These are phyloP conservation scores for Aspergillus nanangensis DNA, from an alignment of 495 filamentous ascomycete genomes.

Conservation along the genomic window DNA sequence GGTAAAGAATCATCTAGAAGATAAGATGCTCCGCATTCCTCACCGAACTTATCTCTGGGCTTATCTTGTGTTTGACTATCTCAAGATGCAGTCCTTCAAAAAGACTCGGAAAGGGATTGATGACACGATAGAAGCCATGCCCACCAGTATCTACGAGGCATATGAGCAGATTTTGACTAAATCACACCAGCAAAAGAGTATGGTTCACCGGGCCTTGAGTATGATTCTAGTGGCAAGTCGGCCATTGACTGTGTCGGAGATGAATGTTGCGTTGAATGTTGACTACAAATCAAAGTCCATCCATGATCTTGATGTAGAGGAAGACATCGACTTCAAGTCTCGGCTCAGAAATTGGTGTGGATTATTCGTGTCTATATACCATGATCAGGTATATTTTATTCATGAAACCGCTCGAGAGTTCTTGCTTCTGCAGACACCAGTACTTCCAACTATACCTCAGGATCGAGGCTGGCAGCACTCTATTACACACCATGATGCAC, in stretches of 20 bases:
- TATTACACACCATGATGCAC: slow-evolving; percentile 13
- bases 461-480: slow-evolving; percentile 16
- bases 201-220: slow-evolving; percentile 26
- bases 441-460: background rate
- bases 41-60: slow-evolving; percentile 45
- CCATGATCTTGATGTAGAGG: slow-evolving; percentile 17
- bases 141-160: slow-evolving; percentile 28
- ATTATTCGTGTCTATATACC: slow-evolving; percentile 29
- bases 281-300: slow-evolving; percentile 13
- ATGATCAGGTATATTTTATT: slow-evolving; percentile 31
- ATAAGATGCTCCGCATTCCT: slow-evolving; percentile 12
- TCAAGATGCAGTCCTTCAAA: slow-evolving; percentile 13
- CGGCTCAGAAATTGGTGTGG: slow-evolving; percentile 31
- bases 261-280: slow-evolving; percentile 33
- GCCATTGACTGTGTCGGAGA: slow-evolving; percentile 35
- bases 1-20: slow-evolving; percentile 12
- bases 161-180: slow-evolving; percentile 37
- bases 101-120: slow-evolving; percentile 19
- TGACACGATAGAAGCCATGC: slow-evolving; percentile 18
- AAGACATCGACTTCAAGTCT: slow-evolving; percentile 19
- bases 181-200: slow-evolving; percentile 9
- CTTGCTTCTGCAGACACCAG: slow-evolving; percentile 13
- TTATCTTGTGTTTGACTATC: slow-evolving; percentile 28
- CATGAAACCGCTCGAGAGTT: slow-evolving; percentile 41
- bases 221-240: slow-evolving; percentile 32